Evolutionary conservation across 2,329 filamentous ascomycete genomes (phyloP).

Genomic region (Fusarium luffae): DNA sequence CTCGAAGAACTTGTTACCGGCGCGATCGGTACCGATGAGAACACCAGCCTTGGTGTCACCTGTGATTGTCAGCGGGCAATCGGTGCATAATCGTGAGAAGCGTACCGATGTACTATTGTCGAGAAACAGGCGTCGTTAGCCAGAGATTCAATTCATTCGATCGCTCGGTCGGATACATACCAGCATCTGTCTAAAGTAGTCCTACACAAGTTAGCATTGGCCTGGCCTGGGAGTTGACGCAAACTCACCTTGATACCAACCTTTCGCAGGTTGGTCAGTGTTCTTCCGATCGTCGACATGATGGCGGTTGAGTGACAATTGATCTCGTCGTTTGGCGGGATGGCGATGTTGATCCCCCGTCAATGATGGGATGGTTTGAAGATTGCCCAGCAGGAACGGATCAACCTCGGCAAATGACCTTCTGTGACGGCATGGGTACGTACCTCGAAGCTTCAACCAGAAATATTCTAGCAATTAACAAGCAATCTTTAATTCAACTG

Average conservation of each 20-base stretch:
- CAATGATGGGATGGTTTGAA: conserved; percentile 40
- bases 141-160: conserved; percentile 28
- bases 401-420: conserved; percentile 45
- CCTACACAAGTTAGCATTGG: conserved; percentile 61
- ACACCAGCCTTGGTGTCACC: conserved; percentile 96
- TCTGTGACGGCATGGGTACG: conserved; percentile 40
- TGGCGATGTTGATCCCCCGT: conserved; percentile 28
- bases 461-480: conserved; percentile 37
- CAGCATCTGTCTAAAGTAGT: conserved; percentile 92
- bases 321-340: conserved; percentile 32
- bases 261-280: conserved; percentile 85
- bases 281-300: conserved; percentile 94
- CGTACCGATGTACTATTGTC: conserved; percentile 67
- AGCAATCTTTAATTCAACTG: conserved; percentile 17
- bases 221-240: neutral
- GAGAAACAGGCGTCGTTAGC: conserved; percentile 36
- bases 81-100: neutral
- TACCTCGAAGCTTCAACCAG: conserved; percentile 29
- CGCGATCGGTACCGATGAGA: conserved; percentile 85
- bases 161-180: conserved; percentile 66
- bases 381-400: conserved; percentile 42
- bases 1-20: conserved; percentile 98
- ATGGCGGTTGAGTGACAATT: conserved; percentile 53
- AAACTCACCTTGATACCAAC: conserved; percentile 83
- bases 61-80: conserved; percentile 51